Conservation (phyloP, 140 eudicot species). For the Senecio squalidus region DNA sequence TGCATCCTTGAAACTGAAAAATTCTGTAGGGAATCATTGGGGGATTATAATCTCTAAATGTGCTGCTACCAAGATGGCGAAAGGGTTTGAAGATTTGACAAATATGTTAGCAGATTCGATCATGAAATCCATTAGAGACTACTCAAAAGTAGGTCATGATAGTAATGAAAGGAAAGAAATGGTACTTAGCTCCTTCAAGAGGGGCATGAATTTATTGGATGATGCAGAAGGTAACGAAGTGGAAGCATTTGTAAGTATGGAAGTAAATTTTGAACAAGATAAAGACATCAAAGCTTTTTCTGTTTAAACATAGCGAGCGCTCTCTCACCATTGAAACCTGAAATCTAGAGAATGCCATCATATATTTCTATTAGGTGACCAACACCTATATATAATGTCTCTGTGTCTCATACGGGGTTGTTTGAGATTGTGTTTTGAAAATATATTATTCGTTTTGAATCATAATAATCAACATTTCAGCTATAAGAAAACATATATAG, state of each 20-base stretch:
- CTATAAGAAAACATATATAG: no score
- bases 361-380: background rate
- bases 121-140: background rate
- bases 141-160: background rate
- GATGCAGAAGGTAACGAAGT: slow-evolving; percentile 14
- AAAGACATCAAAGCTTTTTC: slow-evolving; percentile 8
- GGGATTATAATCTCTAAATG: background rate
- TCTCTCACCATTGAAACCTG: background rate
- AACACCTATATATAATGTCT: background rate
- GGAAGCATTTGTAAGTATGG: slow-evolving; percentile 32
- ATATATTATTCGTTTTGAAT: no score
- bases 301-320: background rate
- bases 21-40: background rate
- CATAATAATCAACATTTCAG: no score
- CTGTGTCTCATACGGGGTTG: background rate
- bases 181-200: slow-evolving; percentile 8
- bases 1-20: background rate
- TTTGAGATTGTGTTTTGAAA: background rate
- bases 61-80: background rate
- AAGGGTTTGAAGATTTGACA: background rate
- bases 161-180: slow-evolving; percentile 10
- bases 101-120: background rate
- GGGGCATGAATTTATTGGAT: slow-evolving; percentile 17
- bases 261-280: slow-evolving; percentile 16
- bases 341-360: background rate